These are phyloP conservation scores for Dothidotthia symphoricarpi DNA, from an alignment of 2,329 filamentous ascomycete species.

Conservation along the genomic window DNA sequence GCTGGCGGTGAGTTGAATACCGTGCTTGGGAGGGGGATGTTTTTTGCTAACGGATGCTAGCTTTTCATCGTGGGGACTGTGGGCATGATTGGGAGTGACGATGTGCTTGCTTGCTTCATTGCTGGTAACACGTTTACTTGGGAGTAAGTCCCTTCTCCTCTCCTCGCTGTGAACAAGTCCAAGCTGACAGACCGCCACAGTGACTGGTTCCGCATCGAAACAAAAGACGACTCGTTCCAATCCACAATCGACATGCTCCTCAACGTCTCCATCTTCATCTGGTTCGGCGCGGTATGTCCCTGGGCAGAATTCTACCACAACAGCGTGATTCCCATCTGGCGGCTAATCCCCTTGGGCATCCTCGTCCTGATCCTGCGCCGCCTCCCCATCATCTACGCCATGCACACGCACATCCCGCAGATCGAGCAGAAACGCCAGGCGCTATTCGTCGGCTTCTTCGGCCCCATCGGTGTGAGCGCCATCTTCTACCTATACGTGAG, in stretches of 20 bases:
- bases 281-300: constrained; percentile 70
- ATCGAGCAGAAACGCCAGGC: constrained; percentile 74
- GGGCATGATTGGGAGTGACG: constrained; percentile 82
- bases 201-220: constrained; percentile 90
- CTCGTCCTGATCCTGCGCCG: constrained; percentile 75
- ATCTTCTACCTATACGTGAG: constrained; percentile 86
- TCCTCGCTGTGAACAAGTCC: background rate
- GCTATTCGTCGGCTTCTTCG: constrained; percentile 87
- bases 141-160: constrained; percentile 55
- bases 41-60: constrained; percentile 22
- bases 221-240: constrained; percentile 86
- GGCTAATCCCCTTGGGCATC: constrained; percentile 70
- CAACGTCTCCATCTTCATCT: constrained; percentile 84
- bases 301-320: constrained; percentile 71
- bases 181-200: constrained; percentile 32
- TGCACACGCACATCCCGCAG: constrained; percentile 75
- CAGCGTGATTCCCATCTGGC: constrained; percentile 67
- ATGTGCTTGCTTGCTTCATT: constrained; percentile 88
- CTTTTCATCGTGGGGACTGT: constrained; percentile 86
- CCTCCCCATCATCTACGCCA: constrained; percentile 69
- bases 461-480: constrained; percentile 85
- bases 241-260: constrained; percentile 93
- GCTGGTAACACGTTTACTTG: constrained; percentile 89
- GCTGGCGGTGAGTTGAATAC: constrained; percentile 59
- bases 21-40: too few relatives aligned